Percentiles rank a stretch among this genome's conserved stretches.
Evolutionary conservation across 2,329 filamentous ascomycete genomes (phyloP).

Genomic region (Zymoseptoria ardabiliae): DNA sequence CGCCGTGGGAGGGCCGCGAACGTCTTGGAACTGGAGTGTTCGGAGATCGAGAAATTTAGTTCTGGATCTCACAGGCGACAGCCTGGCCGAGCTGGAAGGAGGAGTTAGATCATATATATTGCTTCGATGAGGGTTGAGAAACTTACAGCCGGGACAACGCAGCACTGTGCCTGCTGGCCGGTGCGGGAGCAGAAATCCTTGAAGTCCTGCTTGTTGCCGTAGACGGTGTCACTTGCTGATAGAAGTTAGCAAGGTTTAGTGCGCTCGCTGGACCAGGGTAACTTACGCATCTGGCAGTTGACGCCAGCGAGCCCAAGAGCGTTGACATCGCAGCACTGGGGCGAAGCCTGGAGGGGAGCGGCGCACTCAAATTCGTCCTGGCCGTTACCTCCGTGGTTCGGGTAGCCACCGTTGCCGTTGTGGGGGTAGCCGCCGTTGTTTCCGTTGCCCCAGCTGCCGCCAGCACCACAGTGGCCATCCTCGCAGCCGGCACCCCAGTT

Average conservation of each 20-base stretch:
- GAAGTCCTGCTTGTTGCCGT: neutral
- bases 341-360: neutral
- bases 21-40: neutral
- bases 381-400: neutral
- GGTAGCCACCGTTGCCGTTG: neutral
- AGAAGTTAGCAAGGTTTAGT: neutral
- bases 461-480: neutral
- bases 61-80: too few relatives aligned
- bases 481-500: neutral
- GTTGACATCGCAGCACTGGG: constrained; percentile 3
- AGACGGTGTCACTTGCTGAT: neutral
- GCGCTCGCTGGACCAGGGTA: neutral
- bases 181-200: neutral
- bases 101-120: too few relatives aligned
- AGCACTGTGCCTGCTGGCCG: neutral
- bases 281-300: constrained; percentile 14
- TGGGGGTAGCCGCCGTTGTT: neutral
- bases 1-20: neutral
- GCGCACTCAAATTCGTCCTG: neutral
- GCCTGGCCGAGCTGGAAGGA: too few relatives aligned
- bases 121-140: too few relatives aligned
- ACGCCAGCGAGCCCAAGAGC: neutral
- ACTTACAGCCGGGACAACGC: neutral
- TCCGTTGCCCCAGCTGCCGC: neutral
- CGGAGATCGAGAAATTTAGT: neutral